Conservation (phyloP, 1,139 yeast species). For the Kurtzmaniella quercitrusa region DNA sequence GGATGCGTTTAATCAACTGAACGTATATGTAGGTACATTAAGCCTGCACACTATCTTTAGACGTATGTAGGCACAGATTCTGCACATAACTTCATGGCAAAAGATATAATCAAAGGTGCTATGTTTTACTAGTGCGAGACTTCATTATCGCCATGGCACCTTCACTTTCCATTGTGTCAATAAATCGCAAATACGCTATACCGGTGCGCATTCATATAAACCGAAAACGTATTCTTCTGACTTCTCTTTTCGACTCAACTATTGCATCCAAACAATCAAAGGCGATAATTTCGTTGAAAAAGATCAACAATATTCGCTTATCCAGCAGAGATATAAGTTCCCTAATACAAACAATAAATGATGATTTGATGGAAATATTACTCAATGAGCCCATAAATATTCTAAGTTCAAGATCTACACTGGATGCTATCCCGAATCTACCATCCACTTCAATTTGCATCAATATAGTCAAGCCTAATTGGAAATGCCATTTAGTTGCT, state of each 20-base stretch:
- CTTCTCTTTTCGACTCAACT: constrained; percentile 11
- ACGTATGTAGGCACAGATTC: too few species aligned
- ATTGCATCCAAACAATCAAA: constrained; percentile 9
- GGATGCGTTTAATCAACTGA: too few species aligned
- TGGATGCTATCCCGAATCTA: constrained; percentile 3
- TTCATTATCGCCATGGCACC: constrained; percentile 5
- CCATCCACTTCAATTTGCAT: constrained; percentile 6
- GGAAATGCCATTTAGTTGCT: constrained; percentile 12
- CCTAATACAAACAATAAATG: constrained; percentile 11
- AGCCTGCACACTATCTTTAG: too few species aligned
- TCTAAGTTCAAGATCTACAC: constrained; percentile 1
- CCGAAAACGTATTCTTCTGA: constrained; percentile 11
- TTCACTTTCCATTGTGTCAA: constrained; percentile 11
- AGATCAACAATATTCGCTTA: constrained; percentile 13
- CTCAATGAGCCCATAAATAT: constrained; percentile 7
- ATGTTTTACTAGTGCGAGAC: not conserved
- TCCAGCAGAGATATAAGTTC: constrained; percentile 13
- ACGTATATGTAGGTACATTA: too few species aligned
- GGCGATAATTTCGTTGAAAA: constrained; percentile 14
- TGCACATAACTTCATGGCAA: too few species aligned
- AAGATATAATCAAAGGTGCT: too few species aligned
- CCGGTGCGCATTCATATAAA: constrained; percentile 15
- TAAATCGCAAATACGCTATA: constrained; percentile 9
- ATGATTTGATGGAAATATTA: constrained; percentile 8
- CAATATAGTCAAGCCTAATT: constrained; percentile 8